Evolutionary conservation across 169 alveolate species (phyloP).

Genomic region (Plasmodium vivax): DNA sequence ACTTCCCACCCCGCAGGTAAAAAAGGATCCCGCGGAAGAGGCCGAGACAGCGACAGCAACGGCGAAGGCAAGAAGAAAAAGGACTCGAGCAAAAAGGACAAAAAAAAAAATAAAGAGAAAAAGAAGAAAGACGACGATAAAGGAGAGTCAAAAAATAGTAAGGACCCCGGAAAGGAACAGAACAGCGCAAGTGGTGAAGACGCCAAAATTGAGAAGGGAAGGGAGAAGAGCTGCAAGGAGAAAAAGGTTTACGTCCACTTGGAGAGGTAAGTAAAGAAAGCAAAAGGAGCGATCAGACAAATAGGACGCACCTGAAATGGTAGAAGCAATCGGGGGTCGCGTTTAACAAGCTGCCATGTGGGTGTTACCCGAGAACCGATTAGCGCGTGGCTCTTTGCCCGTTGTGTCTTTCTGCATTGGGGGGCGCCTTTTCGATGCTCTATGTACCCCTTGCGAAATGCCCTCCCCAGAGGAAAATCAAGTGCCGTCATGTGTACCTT

Average conservation of each 20-base stretch:
- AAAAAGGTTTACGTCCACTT: conserved; percentile 49
- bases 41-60: conserved; percentile 12
- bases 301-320: neutral
- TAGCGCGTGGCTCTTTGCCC: neutral
- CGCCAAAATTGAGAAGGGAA: neutral
- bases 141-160: neutral
- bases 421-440: neutral
- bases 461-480: neutral
- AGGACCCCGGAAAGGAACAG: neutral
- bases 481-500: neutral
- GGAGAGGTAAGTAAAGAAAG: conserved; percentile 42
- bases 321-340: neutral
- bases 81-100: neutral
- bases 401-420: neutral
- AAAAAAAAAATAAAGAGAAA: neutral
- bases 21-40: neutral
- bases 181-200: neutral
- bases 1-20: neutral
- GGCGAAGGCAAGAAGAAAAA: conserved; percentile 4
- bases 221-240: conserved; percentile 20
- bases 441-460: neutral
- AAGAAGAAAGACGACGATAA: neutral
- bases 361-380: neutral
- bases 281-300: neutral
- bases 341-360: neutral